Evolutionary conservation across 1,284 basidiomycete genomes (phyloP), one percentile per base, ranked within the genome.

Genomic region (Sporisorium iseilematis-ciliati): DNA sequence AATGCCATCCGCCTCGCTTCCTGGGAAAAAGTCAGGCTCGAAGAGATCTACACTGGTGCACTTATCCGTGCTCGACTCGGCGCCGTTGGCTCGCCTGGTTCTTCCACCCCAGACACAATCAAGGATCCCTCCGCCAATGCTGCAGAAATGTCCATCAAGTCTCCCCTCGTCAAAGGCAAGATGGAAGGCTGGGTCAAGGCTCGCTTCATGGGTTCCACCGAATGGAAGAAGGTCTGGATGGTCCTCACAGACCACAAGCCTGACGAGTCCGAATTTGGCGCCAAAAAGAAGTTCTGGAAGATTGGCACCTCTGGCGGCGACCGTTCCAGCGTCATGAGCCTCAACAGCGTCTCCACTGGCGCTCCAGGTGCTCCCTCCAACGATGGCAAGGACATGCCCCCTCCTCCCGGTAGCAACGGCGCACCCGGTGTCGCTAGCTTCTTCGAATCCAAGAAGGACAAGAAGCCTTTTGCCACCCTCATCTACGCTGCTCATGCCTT

Each of bases 41-140:
- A 97, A 85, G 96, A 98, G 86, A 94, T 99, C 65, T 99, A 99
- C 86, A 98, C 96, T 0, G 95, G 95, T 2, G 93, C 97, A 87
- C 87, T 98, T 49, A 80, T 84, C 49, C 90, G 85, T 90, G 90
- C 38, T 82, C 84, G 85, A 26, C 79, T 82, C 31, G 86, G 89
- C 87, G 79, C 77, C 87, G 60, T 76, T 51, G 68, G 57, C 16
- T 55, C 52, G 21, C 65, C 78, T 6, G 76, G 58, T 38, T 53
- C 57, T 3, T 12, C 29, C 10, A 56, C 63, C 8, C 59, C 70
- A 16, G 65, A 65, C 14, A 49, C 33, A 16, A 38, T 38, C 46
- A 77, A 79, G 51, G 66, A 73, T 11, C 5, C 69, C n/a, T n/a
- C 64, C 7, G 38, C 65, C 20, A 50, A 54, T 4, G 57, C 62